Percentiles rank a stretch among this genome's conserved stretches.
These are phyloP conservation scores for Verbascum thapsus DNA, from an alignment of 257 asterid genomes.

Conservation along the genomic window DNA sequence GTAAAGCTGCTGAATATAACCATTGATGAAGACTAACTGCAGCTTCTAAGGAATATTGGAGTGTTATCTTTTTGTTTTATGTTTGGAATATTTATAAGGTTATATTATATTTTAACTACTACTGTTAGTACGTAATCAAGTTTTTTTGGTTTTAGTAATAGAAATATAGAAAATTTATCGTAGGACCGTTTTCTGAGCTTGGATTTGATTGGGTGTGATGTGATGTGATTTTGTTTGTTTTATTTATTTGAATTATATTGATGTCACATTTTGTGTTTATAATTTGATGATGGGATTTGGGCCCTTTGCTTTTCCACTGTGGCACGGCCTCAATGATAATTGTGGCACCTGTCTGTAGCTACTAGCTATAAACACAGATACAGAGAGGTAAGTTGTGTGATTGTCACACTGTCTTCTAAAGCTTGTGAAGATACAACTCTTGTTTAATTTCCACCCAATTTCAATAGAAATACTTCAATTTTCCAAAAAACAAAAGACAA, in stretches of 20 bases:
- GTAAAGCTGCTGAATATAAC: slow-evolving; percentile 17
- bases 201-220: slow-evolving; percentile 38
- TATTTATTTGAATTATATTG: too few relatives aligned
- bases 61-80: background rate
- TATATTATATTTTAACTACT: slow-evolving; percentile 28
- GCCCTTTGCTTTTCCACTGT: too few relatives aligned
- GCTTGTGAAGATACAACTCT: background rate
- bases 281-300: too few relatives aligned
- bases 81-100: background rate
- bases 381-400: slow-evolving; percentile 29
- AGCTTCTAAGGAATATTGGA: slow-evolving; percentile 19
- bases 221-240: background rate
- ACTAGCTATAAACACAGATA: slow-evolving; percentile 27
- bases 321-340: background rate
- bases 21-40: slow-evolving; percentile 37
- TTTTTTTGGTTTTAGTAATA: slow-evolving; percentile 28
- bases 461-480: background rate
- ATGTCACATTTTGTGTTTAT: background rate
- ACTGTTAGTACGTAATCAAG: slow-evolving; percentile 23
- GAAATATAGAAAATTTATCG: slow-evolving; percentile 24
- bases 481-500: too few relatives aligned
- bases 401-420: slow-evolving; percentile 23
- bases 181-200: slow-evolving; percentile 31
- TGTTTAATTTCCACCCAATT: background rate
- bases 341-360: slow-evolving; percentile 24